Evolutionary conservation across 2,329 filamentous ascomycete species (phyloP), one percentile per base, ranked within the genome.

Genomic region (Fusarium longipes): DNA sequence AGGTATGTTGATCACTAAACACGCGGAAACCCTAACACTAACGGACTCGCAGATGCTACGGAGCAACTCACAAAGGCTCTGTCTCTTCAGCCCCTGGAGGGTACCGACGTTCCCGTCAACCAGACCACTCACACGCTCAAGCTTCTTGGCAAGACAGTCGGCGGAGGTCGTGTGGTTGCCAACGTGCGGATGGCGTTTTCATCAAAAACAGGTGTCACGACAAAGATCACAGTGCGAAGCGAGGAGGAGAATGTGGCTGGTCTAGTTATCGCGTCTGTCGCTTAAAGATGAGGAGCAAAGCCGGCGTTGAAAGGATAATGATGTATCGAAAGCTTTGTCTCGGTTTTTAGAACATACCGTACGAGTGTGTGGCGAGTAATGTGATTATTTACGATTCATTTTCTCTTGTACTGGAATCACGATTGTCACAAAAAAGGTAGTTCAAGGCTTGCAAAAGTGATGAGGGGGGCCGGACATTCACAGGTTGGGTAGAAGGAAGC

Each of bases 51-150:
- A 92, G 96, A 98, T 80, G 96, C 96, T 24, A 97, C 94, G 43
- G 95, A 98, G 79, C 89, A 96, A 82, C 86, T 99, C 61, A 87
- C 92, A 75, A 92, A 93, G 79, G 86, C 91, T 1, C 86, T 99
- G 25, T 97, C 93, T 30, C 84, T 99, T 74, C 96, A 98, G 79
- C 93, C 96, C 14, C 86, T 99, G 43, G 96, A 99, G 73, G 96
- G 95, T 72, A 97, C 92, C 30, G 96, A 99, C 70, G 90, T 99
- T 36, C 91, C 93, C 1, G 84, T 97, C 71, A 96, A 90, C 76
- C 91, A 91, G 75, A 94, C 90, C 62, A 97, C 94, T 65, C 96
- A 99, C 79, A 94, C 93, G 6, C 89, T 99, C 77, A 98, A 97
- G 82, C 84, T 99, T 33, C 91, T 97, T 78, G 96, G 96, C 77